Percentiles rank a stretch among this genome's conserved stretches.
These are phyloP conservation scores for Cladosporium phlei DNA, from an alignment of 2,329 filamentous ascomycete species.

Conservation along the genomic window DNA sequence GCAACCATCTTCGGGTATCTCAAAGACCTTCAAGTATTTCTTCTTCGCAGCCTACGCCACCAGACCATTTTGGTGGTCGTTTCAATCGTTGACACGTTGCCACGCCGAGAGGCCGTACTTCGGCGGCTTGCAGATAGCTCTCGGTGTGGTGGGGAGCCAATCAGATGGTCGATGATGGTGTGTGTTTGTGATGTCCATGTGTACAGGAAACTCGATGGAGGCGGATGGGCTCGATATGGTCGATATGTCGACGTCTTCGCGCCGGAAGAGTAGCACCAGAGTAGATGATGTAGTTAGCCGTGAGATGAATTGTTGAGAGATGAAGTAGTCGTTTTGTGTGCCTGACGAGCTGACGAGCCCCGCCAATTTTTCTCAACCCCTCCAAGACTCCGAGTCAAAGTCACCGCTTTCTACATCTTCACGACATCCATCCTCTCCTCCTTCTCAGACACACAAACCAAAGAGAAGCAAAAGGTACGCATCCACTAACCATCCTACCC, in stretches of 20 bases:
- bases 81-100: neutral
- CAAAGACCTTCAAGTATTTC: no score
- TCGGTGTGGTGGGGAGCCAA: neutral
- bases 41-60: no score
- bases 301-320: neutral
- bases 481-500: slow-evolving; percentile 4
- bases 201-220: neutral
- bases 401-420: no score
- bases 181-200: slow-evolving; percentile 5
- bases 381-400: neutral
- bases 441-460: neutral
- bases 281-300: neutral
- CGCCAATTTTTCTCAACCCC: neutral
- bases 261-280: neutral
- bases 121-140: neutral
- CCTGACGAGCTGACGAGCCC: neutral
- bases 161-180: neutral
- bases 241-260: neutral
- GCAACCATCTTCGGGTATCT: no score
- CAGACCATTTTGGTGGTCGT: no score
- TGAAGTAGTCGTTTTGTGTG: neutral
- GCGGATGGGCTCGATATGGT: neutral
- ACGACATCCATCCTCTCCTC: neutral
- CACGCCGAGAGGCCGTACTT: neutral
- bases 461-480: slow-evolving; percentile 11